Evolutionary conservation across 495 filamentous ascomycete genomes (phyloP).

Genomic region (Aspergillus sclerotioniger): DNA sequence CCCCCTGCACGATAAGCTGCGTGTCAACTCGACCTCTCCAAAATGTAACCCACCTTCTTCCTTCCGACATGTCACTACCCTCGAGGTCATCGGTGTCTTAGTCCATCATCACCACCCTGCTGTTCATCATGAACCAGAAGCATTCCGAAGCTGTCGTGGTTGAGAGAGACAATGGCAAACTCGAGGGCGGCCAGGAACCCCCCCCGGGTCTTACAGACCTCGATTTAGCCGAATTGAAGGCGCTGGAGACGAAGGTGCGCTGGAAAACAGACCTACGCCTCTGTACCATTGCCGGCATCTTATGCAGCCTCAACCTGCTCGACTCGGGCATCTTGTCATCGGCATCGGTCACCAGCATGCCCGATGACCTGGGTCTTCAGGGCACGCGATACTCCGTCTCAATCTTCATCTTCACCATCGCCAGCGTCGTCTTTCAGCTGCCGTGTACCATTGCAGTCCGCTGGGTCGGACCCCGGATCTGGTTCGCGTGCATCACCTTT

Average conservation of each 20-base stretch:
- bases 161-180: neutral
- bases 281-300: conserved; percentile 70
- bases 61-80: too few species aligned
- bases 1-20: too few species aligned
- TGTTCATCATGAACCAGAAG: neutral
- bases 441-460: conserved; percentile 71
- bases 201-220: neutral
- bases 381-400: conserved; percentile 67
- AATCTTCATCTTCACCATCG: conserved; percentile 78
- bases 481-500: conserved; percentile 67
- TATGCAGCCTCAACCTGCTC: conserved; percentile 70
- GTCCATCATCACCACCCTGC: neutral
- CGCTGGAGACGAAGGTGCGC: conserved; percentile 45
- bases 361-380: conserved; percentile 60
- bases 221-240: conserved; percentile 17
- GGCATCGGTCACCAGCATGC: conserved; percentile 74
- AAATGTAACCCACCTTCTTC: too few species aligned
- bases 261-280: conserved; percentile 70
- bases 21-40: too few species aligned
- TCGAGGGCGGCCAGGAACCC: neutral
- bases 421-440: conserved; percentile 72
- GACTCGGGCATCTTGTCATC: conserved; percentile 77
- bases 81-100: neutral
- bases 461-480: conserved; percentile 63
- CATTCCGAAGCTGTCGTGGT: neutral